phyloP scores from a whole-genome alignment of 495 filamentous ascomycete genomes.

The Choiromyces venosus region DNA sequence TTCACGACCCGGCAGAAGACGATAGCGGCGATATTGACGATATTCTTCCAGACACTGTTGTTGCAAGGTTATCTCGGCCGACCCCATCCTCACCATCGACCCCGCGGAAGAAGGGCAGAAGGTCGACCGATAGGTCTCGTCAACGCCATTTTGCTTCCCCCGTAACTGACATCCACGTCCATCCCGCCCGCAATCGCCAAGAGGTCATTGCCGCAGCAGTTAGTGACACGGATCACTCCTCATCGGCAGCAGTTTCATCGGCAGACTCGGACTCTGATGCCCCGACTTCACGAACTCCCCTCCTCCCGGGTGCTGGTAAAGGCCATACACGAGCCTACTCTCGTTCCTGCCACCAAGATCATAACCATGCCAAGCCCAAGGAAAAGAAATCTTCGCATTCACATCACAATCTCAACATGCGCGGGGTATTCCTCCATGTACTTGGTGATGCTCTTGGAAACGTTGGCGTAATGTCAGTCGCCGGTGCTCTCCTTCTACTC shows the following conservation, averaged over 20 bases:
- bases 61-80: conserved; percentile 39
- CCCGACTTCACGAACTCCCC: conserved; percentile 49
- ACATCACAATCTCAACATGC: conserved; percentile 93
- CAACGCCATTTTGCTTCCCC: conserved; percentile 43
- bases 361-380: conserved; percentile 78
- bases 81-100: conserved; percentile 22
- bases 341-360: conserved; percentile 54
- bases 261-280: conserved; percentile 51
- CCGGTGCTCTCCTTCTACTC: conserved; percentile 86
- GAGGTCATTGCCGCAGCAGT: conserved; percentile 75
- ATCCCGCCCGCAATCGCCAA: conserved; percentile 85
- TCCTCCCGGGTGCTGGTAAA: conserved; percentile 48
- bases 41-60: conserved; percentile 47
- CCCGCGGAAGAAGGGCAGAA: conserved; percentile 18
- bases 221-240: conserved; percentile 47
- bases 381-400: conserved; percentile 60
- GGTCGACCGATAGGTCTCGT: conserved; percentile 40
- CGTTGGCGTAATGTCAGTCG: conserved; percentile 89
- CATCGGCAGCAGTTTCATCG: conserved; percentile 49
- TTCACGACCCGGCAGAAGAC: conserved; percentile 38
- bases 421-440: conserved; percentile 92
- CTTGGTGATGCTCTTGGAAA: conserved; percentile 96
- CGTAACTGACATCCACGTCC: conserved; percentile 63
- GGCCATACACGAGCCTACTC: conserved; percentile 62
- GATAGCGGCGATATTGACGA: conserved; percentile 44